Conservation (phyloP, 2,329 filamentous ascomycete genomes). For the Penicillium crustosum region DNA sequence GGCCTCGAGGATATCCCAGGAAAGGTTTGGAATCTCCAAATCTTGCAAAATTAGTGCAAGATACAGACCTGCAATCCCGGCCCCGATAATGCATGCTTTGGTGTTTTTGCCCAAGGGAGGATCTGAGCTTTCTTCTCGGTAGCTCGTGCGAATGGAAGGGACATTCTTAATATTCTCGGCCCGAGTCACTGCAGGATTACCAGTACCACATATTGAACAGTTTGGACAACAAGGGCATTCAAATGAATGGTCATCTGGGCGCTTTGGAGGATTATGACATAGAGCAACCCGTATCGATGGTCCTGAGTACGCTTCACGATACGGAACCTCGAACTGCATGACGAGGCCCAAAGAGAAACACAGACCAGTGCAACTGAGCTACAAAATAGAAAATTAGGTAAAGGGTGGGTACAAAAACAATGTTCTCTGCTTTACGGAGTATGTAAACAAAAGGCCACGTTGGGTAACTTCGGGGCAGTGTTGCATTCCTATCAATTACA, state of each 20-base stretch:
- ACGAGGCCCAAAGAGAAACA: background rate
- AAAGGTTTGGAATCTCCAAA: too few species aligned
- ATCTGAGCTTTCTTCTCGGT: background rate
- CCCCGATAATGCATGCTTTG: slow-evolving; percentile 1
- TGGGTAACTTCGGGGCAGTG: background rate
- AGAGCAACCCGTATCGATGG: background rate
- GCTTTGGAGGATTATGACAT: background rate
- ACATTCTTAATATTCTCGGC: background rate
- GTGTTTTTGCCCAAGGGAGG: background rate
- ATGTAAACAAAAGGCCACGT: background rate
- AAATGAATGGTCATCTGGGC: background rate
- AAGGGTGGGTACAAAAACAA: background rate
- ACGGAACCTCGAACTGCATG: background rate
- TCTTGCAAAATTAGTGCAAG: too few species aligned
- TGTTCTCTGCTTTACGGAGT: background rate
- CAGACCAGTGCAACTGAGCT: too few species aligned
- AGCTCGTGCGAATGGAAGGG: background rate
- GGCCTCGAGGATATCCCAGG: too few species aligned
- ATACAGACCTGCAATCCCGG: background rate
- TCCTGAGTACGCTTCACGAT: background rate
- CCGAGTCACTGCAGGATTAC: background rate
- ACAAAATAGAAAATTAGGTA: background rate
- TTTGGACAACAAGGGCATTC: background rate
- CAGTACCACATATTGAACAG: background rate
- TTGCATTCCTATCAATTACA: background rate